Evolutionary conservation across 179 eudicot species (phyloP).

Genomic region (Spinacia oleracea): DNA sequence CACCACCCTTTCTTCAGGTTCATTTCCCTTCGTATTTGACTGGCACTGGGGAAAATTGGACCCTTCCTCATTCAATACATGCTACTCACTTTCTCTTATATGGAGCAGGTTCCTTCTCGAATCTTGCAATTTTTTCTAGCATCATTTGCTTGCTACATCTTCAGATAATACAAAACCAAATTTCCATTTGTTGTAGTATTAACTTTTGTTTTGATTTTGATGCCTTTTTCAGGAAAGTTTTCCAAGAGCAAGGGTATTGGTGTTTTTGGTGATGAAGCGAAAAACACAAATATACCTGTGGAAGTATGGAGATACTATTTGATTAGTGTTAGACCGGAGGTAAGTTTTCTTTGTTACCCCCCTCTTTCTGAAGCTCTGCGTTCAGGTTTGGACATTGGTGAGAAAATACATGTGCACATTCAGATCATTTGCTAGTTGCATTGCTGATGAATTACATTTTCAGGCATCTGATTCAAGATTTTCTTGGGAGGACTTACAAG

Average conservation of each 20-base stretch:
- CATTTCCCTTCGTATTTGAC: slow-evolving; percentile 10
- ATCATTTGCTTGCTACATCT: background rate
- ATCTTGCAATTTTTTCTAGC: background rate
- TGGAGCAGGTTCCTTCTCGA: background rate
- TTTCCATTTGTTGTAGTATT: background rate
- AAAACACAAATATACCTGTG: slow-evolving; percentile 68
- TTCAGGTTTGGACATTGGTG: background rate
- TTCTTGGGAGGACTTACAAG: slow-evolving; percentile 81
- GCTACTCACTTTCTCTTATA: slow-evolving; percentile 56
- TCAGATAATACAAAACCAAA: too few species aligned
- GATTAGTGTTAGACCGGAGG: slow-evolving; percentile 81
- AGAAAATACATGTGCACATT: background rate
- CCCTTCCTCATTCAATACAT: slow-evolving; percentile 67
- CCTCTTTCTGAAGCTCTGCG: background rate
- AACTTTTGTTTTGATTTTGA: background rate
- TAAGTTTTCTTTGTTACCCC: slow-evolving; percentile 1
- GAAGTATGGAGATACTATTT: slow-evolving; percentile 91
- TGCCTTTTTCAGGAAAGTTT: slow-evolving; percentile 59
- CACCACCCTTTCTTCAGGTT: background rate
- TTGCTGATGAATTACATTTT: background rate
- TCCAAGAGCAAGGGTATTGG: slow-evolving; percentile 90
- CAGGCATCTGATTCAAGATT: slow-evolving; percentile 77
- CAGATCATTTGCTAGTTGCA: slow-evolving; percentile 11
- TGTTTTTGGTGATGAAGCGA: slow-evolving; percentile 81
- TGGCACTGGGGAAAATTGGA: slow-evolving; percentile 69